A percentile compares a stretch with the other conserved stretches of the same genome.
phyloP scores from a whole-genome alignment of 2,329 filamentous ascomycete genomes.

The Aureobasidium zeae region DNA sequence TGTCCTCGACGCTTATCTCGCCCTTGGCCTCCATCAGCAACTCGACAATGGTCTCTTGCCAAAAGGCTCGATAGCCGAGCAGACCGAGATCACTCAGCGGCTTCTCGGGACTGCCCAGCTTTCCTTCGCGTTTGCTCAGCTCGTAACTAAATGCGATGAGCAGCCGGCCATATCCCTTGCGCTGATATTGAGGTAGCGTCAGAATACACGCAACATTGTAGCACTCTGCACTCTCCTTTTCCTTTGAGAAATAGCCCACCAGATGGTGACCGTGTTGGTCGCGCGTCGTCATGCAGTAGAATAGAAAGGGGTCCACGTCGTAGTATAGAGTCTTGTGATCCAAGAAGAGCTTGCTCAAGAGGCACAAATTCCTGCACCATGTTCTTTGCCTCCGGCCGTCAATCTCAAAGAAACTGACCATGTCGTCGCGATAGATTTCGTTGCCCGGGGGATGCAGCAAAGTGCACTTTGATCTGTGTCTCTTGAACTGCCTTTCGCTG shows the following conservation, averaged over 20 bases:
- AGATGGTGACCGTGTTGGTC: conserved; percentile 87
- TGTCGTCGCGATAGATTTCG: conserved; percentile 93
- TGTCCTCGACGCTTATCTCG: conserved; percentile 74
- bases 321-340: conserved; percentile 99
- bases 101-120: conserved; percentile 92
- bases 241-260: conserved; percentile 99
- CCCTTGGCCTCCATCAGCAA: conserved; percentile 59
- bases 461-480: conserved; percentile 83
- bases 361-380: conserved; percentile 91
- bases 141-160: conserved; percentile 98
- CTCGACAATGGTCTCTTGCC: conserved; percentile 91
- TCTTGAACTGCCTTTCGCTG: conserved; percentile 68
- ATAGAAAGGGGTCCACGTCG: conserved; percentile 97
- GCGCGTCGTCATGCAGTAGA: conserved; percentile 92
- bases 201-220: conserved; percentile 99
- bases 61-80: conserved; percentile 91
- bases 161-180: conserved; percentile 84
- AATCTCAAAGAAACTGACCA: conserved; percentile 93
- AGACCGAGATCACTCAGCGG: conserved; percentile 88
- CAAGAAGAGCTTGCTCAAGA: conserved; percentile 91
- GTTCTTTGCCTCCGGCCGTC: conserved; percentile 88
- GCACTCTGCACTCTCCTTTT: conserved; percentile 91
- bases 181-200: conserved; percentile 90
- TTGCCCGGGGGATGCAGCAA: conserved; percentile 91
- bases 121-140: conserved; percentile 87